Evolutionary conservation across 306 rosid genomes (phyloP).

Genomic region (Prunus dulcis): DNA sequence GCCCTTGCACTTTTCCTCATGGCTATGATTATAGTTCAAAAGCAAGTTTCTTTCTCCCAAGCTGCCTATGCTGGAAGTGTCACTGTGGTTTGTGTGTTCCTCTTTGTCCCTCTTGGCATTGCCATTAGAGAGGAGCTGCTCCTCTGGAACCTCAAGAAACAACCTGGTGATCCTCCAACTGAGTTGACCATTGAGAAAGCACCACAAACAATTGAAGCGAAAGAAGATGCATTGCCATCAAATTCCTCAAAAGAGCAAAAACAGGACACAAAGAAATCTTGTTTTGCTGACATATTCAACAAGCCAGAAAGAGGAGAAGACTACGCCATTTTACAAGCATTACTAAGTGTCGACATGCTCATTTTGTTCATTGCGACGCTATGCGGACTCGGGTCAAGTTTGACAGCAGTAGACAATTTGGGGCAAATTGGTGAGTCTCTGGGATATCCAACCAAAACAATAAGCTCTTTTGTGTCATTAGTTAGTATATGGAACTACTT

Average conservation of each 20-base stretch:
- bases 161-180: not conserved
- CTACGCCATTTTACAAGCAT: constrained; percentile 45
- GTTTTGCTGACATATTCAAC: constrained; percentile 13
- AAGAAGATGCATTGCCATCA: not conserved
- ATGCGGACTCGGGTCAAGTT: constrained; percentile 40
- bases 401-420: constrained; percentile 43
- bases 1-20: constrained; percentile 38
- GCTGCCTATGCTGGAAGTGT: constrained; percentile 33
- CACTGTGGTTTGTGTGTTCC: constrained; percentile 18
- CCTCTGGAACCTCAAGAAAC: constrained; percentile 26
- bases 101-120: constrained; percentile 33
- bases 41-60: constrained; percentile 9
- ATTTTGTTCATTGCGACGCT: constrained; percentile 29
- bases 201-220: not conserved
- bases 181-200: constrained; percentile 9
- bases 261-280: not conserved
- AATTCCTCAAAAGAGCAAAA: not conserved
- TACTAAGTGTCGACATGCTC: constrained; percentile 38
- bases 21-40: constrained; percentile 31
- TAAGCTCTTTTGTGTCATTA: constrained; percentile 36
- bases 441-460: constrained; percentile 27
- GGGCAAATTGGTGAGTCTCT: constrained; percentile 57
- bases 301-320: constrained; percentile 48
- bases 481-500: constrained; percentile 56
- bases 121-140: constrained; percentile 30